Base-by-base conservation (phyloP, 2,329 filamentous ascomycete species). In the Pseudogymnoascus sp. region DNA sequence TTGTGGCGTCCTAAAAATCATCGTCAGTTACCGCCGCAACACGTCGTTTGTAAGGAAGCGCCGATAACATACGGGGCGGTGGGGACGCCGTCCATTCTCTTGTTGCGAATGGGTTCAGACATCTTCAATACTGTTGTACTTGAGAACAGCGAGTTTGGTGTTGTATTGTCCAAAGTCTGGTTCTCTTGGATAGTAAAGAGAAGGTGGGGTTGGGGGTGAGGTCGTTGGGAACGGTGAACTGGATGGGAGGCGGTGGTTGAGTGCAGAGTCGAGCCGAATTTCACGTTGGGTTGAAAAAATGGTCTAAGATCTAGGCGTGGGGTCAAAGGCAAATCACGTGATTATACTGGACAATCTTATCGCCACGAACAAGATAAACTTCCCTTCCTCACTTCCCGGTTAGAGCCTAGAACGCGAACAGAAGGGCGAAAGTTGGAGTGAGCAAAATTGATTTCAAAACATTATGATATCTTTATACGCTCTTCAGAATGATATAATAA, bases 1-100 rank as follows among this genome's bases (percentile, higher is more conserved):
- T 78, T 99, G 94, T 71, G 94, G 94, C 72, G 94, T 99, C 71
- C 94, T 97, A 75, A 72, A 69, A 69, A 68, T 71, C 23, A 58
- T 55, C 59, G 62, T 70, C 60, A 69, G 64, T 37, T 41, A 52
- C 28, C 45, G 45, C 52, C 23, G 52, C 35, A 33, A 60, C 63
- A 57, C 41, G 33, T 57, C 55, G 33, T 57, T 35, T 57, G 34
- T n/a, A 57, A 58, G 19, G 41, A 35, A 37, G 37, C 37, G 13
- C 37, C 13, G 59, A 64, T 57, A 64, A 80, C 82, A 78, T 79
- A 86, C 83, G 83, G 83, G 65, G 83, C 83, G 66, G 81, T 77
- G 67, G 79, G 78, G 67, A 79, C 76, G 62, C 63, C 61, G 69
- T 83, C 81, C 65, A 79, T 72, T 74, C 82, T 83, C 76, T 83